phyloP scores from a whole-genome alignment of 805 yeast genomes.

The Pichia californica region DNA sequence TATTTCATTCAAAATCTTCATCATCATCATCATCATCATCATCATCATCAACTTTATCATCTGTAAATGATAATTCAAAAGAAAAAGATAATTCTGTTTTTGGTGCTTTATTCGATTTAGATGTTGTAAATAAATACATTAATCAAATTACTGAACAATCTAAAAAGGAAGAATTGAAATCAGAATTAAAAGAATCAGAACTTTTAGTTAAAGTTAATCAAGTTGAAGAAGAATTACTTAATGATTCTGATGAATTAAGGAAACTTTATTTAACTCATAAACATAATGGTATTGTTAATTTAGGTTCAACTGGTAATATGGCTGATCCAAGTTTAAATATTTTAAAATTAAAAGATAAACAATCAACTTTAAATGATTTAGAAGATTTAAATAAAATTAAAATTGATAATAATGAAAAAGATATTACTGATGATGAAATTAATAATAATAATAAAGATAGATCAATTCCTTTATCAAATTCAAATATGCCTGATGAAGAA shows the following conservation, averaged over 20 bases:
- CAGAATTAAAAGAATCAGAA: neutral
- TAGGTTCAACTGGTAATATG: conserved; percentile 27
- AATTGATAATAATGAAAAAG: neutral
- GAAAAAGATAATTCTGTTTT: neutral
- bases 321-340: neutral
- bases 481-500: conserved; percentile 24
- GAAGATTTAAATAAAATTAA: neutral
- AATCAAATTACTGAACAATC: neutral
- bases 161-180: neutral
- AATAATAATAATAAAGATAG: conserved; percentile 18
- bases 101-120: conserved; percentile 1
- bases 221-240: conserved; percentile 6
- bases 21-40: too few species aligned
- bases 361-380: neutral
- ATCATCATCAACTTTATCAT: too few species aligned
- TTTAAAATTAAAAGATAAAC: conserved; percentile 13
- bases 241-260: conserved; percentile 20
- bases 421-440: conserved; percentile 15
- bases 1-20: too few species aligned
- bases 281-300: conserved; percentile 17
- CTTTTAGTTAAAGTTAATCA: neutral
- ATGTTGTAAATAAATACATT: conserved; percentile 4
- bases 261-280: conserved; percentile 19
- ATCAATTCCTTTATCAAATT: conserved; percentile 22
- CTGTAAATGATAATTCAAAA: neutral